A percentile compares a stretch with the other conserved stretches of the same genome.
Evolutionary conservation across 2,329 filamentous ascomycete species (phyloP).

Genomic region (Curvularia sp.): DNA sequence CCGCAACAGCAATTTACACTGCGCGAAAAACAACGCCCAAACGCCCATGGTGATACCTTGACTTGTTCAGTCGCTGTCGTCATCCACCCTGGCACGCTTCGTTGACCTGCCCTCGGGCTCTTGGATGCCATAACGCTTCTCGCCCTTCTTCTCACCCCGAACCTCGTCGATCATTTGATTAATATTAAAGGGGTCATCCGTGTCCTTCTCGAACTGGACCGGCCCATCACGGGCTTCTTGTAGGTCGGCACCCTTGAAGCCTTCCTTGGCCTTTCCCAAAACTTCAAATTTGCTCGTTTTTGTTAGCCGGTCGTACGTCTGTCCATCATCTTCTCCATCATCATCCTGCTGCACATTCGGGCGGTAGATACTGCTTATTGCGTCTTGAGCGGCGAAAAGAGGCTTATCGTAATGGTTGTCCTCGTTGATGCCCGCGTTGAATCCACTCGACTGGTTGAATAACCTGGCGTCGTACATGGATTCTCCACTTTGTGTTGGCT

Average conservation of each 20-base stretch:
- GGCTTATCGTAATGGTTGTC: slow-evolving; percentile 98
- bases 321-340: slow-evolving; percentile 79
- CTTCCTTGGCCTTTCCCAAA: slow-evolving; percentile 79
- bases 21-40: slow-evolving; percentile 15
- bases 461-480: slow-evolving; percentile 96
- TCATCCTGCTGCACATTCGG: slow-evolving; percentile 74
- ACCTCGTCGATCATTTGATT: slow-evolving; percentile 90
- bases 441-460: slow-evolving; percentile 93
- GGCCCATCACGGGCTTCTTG: slow-evolving; percentile 87
- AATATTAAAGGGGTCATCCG: slow-evolving; percentile 87
- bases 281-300: slow-evolving; percentile 88
- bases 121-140: slow-evolving; percentile 79
- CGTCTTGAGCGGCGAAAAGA: slow-evolving; percentile 93
- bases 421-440: slow-evolving; percentile 93
- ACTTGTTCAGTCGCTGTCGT: slow-evolving; percentile 60
- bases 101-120: slow-evolving; percentile 61
- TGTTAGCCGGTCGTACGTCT: slow-evolving; percentile 85
- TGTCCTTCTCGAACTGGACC: slow-evolving; percentile 95
- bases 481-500: slow-evolving; percentile 89
- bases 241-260: slow-evolving; percentile 86
- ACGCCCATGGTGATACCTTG: slow-evolving; percentile 7
- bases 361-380: slow-evolving; percentile 91
- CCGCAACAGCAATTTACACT: slow-evolving; percentile 2
- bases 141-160: slow-evolving; percentile 65
- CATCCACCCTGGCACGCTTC: slow-evolving; percentile 81